Percentiles rank a stretch among this genome's conserved stretches.
These are phyloP conservation scores for Chalaropsis thielavioides DNA, from an alignment of 2,329 filamentous ascomycete species.

Conservation along the genomic window DNA sequence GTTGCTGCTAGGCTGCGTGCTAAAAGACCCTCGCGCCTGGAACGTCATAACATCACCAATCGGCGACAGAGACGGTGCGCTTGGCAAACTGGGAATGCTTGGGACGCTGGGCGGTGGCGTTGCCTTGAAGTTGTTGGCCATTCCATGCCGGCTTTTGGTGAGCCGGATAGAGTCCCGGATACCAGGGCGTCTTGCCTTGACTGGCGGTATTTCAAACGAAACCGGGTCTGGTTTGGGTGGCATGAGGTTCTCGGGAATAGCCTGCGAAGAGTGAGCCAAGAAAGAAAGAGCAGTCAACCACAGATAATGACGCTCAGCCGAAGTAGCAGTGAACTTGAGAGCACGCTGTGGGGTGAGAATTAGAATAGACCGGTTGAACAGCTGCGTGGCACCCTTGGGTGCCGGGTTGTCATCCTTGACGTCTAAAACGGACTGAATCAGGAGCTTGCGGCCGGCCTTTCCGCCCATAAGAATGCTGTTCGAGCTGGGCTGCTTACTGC, in stretches of 20 bases:
- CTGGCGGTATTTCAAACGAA: slow-evolving; percentile 36
- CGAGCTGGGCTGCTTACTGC: slow-evolving; percentile 85
- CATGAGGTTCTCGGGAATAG: slow-evolving; percentile 56
- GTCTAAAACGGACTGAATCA: slow-evolving; percentile 90
- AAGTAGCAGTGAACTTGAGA: slow-evolving; percentile 81
- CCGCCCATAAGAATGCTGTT: slow-evolving; percentile 70
- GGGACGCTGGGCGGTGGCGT: slow-evolving; percentile 36
- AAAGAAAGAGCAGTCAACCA: slow-evolving; percentile 94
- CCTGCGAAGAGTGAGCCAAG: slow-evolving; percentile 75
- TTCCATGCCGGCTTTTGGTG: slow-evolving; percentile 47
- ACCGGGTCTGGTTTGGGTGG: slow-evolving; percentile 35
- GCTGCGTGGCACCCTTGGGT: slow-evolving; percentile 50
- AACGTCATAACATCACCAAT: slow-evolving; percentile 14
- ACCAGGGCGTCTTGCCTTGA: slow-evolving; percentile 36
- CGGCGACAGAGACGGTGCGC: slow-evolving; percentile 20
- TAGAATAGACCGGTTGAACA: slow-evolving; percentile 87
- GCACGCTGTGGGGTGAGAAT: slow-evolving; percentile 88
- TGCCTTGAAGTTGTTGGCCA: slow-evolving; percentile 23
- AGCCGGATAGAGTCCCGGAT: slow-evolving; percentile 84
- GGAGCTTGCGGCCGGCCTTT: slow-evolving; percentile 88
- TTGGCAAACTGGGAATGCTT: slow-evolving; percentile 38
- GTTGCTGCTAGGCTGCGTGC: slow-evolving; percentile 23
- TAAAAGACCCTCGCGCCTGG: slow-evolving; percentile 28
- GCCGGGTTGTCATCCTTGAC: slow-evolving; percentile 86
- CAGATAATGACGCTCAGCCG: slow-evolving; percentile 74